A percentile compares a stretch with the other conserved stretches of the same genome.
Conservation (phyloP, 2,329 filamentous ascomycete species). For the Thielaviopsis ethacetica region DNA sequence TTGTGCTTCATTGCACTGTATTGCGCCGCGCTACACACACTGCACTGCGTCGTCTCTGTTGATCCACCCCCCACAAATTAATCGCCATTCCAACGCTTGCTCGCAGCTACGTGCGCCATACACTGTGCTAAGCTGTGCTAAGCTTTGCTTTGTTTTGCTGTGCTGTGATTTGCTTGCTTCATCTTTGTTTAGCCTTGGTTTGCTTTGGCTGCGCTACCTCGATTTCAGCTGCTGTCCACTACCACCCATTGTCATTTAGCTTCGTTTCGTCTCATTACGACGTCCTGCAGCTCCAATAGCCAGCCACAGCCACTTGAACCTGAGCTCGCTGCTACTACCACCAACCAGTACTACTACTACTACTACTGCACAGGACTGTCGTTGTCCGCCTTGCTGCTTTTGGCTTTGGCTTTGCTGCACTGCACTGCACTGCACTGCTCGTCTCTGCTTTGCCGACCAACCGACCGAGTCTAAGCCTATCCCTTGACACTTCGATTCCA, state of each 20-base stretch:
- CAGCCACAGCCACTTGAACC: not conserved
- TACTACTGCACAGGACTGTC: too few relatives aligned
- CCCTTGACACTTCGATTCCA: not conserved
- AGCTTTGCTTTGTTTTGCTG: not conserved
- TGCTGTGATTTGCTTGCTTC: not conserved
- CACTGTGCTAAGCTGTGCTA: not conserved
- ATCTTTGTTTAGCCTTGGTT: not conserved
- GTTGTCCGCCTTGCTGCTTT: too few relatives aligned
- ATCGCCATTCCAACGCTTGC: not conserved
- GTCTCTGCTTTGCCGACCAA: not conserved
- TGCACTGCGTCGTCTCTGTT: not conserved
- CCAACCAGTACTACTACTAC: too few relatives aligned
- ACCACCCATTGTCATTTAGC: not conserved
- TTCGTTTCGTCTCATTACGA: not conserved
- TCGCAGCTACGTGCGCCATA: not conserved
- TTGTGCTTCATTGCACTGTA: not conserved
- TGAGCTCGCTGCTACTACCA: not conserved
- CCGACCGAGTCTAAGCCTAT: not conserved
- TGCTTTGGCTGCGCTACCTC: not conserved
- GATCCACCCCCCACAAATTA: not conserved
- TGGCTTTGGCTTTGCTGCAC: too few relatives aligned
- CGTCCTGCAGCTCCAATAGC: not conserved
- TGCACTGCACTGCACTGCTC: too few relatives aligned
- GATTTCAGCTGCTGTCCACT: not conserved
- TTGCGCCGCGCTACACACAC: too few relatives aligned